Evolutionary conservation across 164 flowering plant species (phyloP).

Genomic region (Platanus orientalis): DNA sequence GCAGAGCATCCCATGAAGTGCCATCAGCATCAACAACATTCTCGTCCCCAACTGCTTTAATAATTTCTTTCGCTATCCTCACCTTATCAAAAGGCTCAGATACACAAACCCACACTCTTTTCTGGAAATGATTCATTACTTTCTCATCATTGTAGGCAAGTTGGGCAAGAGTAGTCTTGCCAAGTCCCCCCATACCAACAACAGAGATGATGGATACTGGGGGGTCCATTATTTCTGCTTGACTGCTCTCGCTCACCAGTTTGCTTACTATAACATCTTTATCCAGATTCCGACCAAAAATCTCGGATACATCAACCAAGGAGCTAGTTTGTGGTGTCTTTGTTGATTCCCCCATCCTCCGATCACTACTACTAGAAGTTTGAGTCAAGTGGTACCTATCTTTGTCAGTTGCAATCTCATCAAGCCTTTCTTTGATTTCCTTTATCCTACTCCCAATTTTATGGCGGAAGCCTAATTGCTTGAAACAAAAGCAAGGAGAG

Average conservation of each 20-base stretch:
- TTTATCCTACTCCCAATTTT: not conserved
- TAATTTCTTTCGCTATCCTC: too few relatives aligned
- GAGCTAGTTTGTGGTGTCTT: constrained; percentile 3
- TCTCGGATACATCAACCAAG: constrained; percentile 1
- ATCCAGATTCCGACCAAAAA: constrained; percentile 16
- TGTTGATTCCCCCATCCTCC: too few relatives aligned
- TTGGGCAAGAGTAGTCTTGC: constrained; percentile 32
- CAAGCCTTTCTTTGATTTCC: not conserved
- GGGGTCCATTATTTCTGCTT: not conserved
- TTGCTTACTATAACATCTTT: not conserved
- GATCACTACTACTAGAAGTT: not conserved
- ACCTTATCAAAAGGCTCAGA: too few relatives aligned
- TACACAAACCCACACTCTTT: constrained; percentile 1
- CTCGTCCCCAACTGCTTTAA: too few relatives aligned
- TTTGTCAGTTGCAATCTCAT: not conserved
- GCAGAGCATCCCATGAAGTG: too few relatives aligned
- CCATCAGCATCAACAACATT: too few relatives aligned
- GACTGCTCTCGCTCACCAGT: constrained; percentile 2
- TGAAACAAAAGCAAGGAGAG: not conserved
- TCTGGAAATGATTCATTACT: constrained; percentile 12
- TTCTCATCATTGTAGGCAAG: constrained; percentile 10
- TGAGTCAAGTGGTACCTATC: not conserved
- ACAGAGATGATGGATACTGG: constrained; percentile 14
- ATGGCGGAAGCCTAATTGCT: not conserved
- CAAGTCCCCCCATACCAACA: constrained; percentile 26